phyloP scores from a whole-genome alignment of 352 stramenopile species.

The Phytophthora pini region DNA sequence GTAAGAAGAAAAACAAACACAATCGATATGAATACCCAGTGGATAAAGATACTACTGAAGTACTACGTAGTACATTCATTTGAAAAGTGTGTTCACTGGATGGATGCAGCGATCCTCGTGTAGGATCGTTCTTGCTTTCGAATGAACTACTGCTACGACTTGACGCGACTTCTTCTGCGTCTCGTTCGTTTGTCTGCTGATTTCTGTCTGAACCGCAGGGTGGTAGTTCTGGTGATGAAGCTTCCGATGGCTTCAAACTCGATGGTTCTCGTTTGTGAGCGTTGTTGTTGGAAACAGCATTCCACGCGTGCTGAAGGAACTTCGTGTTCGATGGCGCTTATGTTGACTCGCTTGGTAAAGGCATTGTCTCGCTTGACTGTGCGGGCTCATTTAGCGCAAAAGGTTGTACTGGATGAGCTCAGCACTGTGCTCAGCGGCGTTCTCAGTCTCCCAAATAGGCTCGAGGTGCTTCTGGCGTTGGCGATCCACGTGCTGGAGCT shows the following conservation, averaged over 20 bases:
- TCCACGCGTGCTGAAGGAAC: constrained; percentile 18
- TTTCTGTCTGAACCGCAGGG: constrained; percentile 1
- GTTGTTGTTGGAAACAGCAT: constrained; percentile 17
- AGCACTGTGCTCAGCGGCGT: constrained; percentile 32
- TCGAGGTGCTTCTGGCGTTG: constrained; percentile 51
- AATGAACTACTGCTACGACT: constrained; percentile 4
- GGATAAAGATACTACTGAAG: background rate
- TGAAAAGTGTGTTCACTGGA: background rate
- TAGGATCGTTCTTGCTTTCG: background rate
- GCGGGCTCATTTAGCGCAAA: constrained; percentile 16
- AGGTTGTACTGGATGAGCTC: constrained; percentile 28
- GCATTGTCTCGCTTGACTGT: constrained; percentile 3
- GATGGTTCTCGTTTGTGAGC: constrained; percentile 9
- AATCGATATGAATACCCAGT: constrained; percentile 6
- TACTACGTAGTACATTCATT: background rate
- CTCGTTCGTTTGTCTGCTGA: background rate
- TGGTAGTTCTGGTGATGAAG: constrained; percentile 15
- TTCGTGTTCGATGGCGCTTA: background rate
- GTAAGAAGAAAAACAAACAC: background rate
- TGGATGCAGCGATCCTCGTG: no score
- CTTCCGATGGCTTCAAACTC: constrained; percentile 41
- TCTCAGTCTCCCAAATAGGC: constrained; percentile 48
- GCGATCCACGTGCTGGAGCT: constrained; percentile 46
- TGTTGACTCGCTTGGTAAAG: background rate
- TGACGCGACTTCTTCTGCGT: constrained; percentile 2